phyloP scores from a whole-genome alignment of 192 early-diverging fungal species.

The Coemansia asiatica region DNA sequence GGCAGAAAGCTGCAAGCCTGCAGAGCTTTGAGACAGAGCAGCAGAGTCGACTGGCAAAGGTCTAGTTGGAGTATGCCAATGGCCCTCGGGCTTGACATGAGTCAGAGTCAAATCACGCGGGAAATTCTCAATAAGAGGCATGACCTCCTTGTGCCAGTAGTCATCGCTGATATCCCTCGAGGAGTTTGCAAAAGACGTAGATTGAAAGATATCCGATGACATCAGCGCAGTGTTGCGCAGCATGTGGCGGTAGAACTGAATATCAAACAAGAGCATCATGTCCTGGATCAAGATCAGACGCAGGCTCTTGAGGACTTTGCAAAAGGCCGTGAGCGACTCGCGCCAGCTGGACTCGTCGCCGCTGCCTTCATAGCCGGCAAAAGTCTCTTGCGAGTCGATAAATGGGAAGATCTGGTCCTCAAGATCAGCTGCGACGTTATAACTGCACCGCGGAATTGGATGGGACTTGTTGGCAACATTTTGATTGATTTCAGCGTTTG shows the following conservation, averaged over 20 bases:
- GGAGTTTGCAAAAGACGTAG: neutral
- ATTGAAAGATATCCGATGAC: constrained; percentile 24
- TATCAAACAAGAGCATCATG: constrained; percentile 30
- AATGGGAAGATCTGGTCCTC: constrained; percentile 41
- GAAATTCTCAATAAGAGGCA: constrained; percentile 11
- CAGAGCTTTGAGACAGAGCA: neutral
- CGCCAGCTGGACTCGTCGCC: constrained; percentile 6
- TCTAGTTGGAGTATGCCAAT: neutral
- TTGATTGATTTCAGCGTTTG: constrained; percentile 24
- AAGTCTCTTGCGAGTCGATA: constrained; percentile 14
- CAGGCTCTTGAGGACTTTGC: constrained; percentile 38
- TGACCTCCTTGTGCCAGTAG: neutral
- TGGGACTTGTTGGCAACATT: neutral
- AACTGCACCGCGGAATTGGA: constrained; percentile 17
- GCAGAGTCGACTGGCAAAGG: neutral
- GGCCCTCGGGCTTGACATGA: neutral
- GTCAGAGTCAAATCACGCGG: constrained; percentile 4
- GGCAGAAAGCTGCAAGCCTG: neutral
- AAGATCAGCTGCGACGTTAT: neutral
- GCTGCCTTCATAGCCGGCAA: constrained; percentile 4
- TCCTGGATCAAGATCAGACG: constrained; percentile 38
- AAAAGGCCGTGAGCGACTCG: constrained; percentile 22
- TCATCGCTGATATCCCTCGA: neutral
- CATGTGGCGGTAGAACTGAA: constrained; percentile 45
- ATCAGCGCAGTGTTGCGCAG: constrained; percentile 18